phyloP scores from a whole-genome alignment of 768 basidiomycete species.

The Tulasnella sp. region DNA sequence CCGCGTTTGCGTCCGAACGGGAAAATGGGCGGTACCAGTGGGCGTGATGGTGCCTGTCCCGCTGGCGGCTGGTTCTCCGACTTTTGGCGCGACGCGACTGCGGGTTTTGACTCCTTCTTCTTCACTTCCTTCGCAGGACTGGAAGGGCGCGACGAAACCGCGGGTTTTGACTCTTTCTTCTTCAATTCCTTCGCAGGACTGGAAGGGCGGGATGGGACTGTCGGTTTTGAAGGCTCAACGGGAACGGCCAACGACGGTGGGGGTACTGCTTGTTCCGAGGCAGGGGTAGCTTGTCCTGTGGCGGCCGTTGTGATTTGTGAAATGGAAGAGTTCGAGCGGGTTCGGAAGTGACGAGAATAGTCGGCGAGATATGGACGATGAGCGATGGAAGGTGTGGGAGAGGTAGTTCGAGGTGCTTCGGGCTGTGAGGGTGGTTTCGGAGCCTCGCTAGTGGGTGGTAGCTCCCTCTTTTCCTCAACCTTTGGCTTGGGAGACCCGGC shows the following conservation, averaged over 20 bases:
- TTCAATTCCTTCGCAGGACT: background rate
- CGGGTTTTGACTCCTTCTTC: background rate
- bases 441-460: background rate
- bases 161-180: background rate
- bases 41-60: background rate
- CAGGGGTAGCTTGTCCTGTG: background rate
- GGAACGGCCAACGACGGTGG: background rate
- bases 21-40: background rate
- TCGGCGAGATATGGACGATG: constrained; percentile 3
- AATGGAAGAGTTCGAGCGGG: background rate
- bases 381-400: background rate
- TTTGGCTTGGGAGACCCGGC: background rate
- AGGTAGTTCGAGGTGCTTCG: background rate
- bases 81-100: background rate
- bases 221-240: background rate
- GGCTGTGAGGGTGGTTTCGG: background rate
- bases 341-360: constrained; percentile 1
- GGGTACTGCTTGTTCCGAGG: background rate
- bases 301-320: background rate
- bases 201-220: background rate
- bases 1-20: background rate
- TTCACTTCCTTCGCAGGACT: background rate
- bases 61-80: background rate
- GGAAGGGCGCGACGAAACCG: background rate
- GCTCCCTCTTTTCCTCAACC: background rate